Base-by-base conservation (phyloP, 192 early-diverging fungal genomes). In the Coemansia sp. region DNA sequence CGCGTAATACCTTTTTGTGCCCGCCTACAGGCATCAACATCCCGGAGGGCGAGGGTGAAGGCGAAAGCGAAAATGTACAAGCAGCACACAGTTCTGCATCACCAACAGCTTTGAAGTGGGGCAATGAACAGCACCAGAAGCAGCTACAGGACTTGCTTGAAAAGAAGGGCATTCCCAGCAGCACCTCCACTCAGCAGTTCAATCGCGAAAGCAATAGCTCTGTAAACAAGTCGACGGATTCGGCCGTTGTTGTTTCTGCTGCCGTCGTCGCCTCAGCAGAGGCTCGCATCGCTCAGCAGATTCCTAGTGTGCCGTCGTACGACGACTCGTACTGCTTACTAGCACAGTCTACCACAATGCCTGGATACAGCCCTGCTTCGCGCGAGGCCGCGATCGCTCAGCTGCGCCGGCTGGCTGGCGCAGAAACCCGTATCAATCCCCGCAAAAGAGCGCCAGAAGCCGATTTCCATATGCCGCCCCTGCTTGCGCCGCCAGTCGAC, bases 321-420 rank as follows among this genome's bases (percentile, higher is more conserved):
- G 79, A 82, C 68, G 79, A 82, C 65, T 64, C 70, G 64, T 76
- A 82, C 40, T 73, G 59, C 48, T 48, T 82, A 58, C 71, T 82
- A 6, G 59, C 57, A n/a, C 67, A 50, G 56, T 54, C 72, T 2
- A 33, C 56, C 10, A 20, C 28, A 16, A 4, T 5, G 5, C 33
- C n/a, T 5, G 42, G 29, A 17, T 64, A 57, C 64, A 48, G 67
- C 0, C 79, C 74, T 30, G 61, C 25, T 20, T 63, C 79, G 61
- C 69, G 79, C 33, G 67, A 60, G 18, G 73, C 69, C 5, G 79
- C 79, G 3, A 65, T 73, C 29, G 63, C 54, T 3, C 45, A 67
- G 70, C 67, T 82, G 61, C 73, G 61, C 50, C 56, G 45, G n/a
- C 67, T 76, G 14, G 63, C 74, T n/a, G 30, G 17, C 54, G n/a